Base-by-base conservation (phyloP, 306 rosid species). In the Ziziphus jujuba region DNA sequence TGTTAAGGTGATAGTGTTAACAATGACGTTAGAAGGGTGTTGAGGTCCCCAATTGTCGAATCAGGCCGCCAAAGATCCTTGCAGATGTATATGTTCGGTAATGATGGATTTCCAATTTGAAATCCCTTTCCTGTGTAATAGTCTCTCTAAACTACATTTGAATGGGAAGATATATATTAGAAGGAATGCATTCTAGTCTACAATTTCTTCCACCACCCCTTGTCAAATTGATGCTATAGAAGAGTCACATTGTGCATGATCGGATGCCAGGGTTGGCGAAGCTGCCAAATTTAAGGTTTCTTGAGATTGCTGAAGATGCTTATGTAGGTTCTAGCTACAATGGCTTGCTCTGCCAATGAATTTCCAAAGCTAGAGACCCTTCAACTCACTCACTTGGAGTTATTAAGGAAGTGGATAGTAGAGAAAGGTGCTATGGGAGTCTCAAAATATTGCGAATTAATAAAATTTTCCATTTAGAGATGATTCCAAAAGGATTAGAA, bases 311-410 rank as follows among this genome's bases (percentile, higher is more conserved):
- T 0, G 34, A 45, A 3, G 38, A 59, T 2, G 38, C 55, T 2
- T 63, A 54, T 51, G 25, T 40, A 12, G 84, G 88, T n/a, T 71
- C 79, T 59, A 61, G 55, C 74, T 10, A 0, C 8, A 22, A 72
- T n/a, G n/a, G n/a, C n/a, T n/a, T n/a, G n/a, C n/a, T n/a, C n/a
- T n/a, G n/a, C n/a, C n/a, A n/a, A n/a, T 38, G 89, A 84, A 53
- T 87, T 87, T 72, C 87, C 75, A n/a, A 81, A 78, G 59, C 76
- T 82, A 2, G 72, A 84, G 65, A 48, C 59, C 54, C 75, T 87
- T 0, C 15, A n/a, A 6, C 79, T 87, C 1, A 70, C 75, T 0
- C 57, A 48, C 21, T 69, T 87, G 51, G 59, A 52, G 3, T 63
- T 67, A 59, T 28, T 84, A 33, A 61, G 71, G 36, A 77, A 82